phyloP scores from a whole-genome alignment of 2,329 filamentous ascomycete genomes.

The Fusarium sp. region DNA sequence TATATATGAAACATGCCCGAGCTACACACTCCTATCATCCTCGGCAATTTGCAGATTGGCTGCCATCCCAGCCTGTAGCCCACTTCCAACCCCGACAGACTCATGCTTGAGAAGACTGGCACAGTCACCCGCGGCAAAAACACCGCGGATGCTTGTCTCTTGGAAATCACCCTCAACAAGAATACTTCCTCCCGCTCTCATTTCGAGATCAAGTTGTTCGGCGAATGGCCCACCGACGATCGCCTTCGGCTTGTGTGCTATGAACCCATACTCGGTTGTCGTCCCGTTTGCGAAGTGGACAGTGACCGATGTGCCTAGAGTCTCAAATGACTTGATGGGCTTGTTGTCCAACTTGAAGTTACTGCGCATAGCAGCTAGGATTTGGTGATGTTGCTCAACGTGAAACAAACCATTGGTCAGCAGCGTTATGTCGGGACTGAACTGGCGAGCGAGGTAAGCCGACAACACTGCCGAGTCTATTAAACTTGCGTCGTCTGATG shows the following conservation, averaged over 20 bases:
- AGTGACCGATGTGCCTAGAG: neutral
- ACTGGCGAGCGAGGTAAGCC: neutral
- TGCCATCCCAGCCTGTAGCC: neutral
- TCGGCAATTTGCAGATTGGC: constrained; percentile 12
- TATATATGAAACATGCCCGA: neutral
- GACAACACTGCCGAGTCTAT: neutral
- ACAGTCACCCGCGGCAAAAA: neutral
- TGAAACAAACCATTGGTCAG: neutral
- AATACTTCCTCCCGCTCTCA: neutral
- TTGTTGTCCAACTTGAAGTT: neutral
- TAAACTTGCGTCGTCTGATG: neutral
- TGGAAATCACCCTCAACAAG: neutral
- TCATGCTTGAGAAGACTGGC: neutral
- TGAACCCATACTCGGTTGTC: accelerated
- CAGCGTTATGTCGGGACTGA: neutral
- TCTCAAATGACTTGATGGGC: neutral
- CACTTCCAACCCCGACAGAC: neutral
- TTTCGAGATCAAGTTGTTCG: neutral
- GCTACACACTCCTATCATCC: neutral
- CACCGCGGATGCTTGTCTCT: neutral
- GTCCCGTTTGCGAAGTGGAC: neutral
- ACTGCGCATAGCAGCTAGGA: accelerated
- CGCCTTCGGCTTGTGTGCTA: neutral
- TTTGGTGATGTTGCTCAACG: neutral
- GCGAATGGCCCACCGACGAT: accelerated